Evolutionary conservation across 495 filamentous ascomycete species (phyloP).

Genomic region (Stereocaulon alpinum): DNA sequence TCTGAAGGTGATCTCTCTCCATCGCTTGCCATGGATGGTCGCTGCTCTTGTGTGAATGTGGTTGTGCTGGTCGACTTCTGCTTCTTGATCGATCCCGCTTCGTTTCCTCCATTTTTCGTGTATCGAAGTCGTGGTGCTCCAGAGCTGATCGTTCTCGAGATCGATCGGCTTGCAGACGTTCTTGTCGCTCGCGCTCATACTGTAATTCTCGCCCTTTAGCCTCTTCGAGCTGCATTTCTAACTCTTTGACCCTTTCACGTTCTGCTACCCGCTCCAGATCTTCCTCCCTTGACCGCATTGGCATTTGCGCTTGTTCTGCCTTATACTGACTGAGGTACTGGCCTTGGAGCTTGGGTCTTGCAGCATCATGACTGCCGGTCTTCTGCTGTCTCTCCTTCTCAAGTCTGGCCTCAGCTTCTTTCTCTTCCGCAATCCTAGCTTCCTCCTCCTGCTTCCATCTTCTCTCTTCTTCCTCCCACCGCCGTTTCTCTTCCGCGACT

Average conservation of each 20-base stretch:
- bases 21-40: constrained; percentile 58
- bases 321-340: constrained; percentile 84
- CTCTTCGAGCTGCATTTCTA: constrained; percentile 75
- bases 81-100: constrained; percentile 30
- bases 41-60: constrained; percentile 31
- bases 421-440: constrained; percentile 59
- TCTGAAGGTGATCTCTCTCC: constrained; percentile 63
- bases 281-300: constrained; percentile 19
- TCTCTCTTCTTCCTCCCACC: constrained; percentile 78
- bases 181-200: constrained; percentile 74
- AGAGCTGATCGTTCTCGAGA: constrained; percentile 15
- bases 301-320: constrained; percentile 33
- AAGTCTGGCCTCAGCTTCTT: constrained; percentile 54
- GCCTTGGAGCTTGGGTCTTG: constrained; percentile 50
- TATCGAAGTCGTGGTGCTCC: constrained; percentile 18
- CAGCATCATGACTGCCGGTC: constrained; percentile 46
- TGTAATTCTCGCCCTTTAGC: constrained; percentile 77
- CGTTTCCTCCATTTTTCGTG: constrained; percentile 25
- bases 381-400: constrained; percentile 56
- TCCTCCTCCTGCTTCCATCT: constrained; percentile 78
- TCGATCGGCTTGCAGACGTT: constrained; percentile 32
- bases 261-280: constrained; percentile 32
- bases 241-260: constrained; percentile 60
- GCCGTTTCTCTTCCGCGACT: constrained; percentile 64
- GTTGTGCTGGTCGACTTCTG: constrained; percentile 31